Base-by-base conservation (phyloP, 169 alveolate genomes). In the Ichthyophthirius multifiliis region DNA sequence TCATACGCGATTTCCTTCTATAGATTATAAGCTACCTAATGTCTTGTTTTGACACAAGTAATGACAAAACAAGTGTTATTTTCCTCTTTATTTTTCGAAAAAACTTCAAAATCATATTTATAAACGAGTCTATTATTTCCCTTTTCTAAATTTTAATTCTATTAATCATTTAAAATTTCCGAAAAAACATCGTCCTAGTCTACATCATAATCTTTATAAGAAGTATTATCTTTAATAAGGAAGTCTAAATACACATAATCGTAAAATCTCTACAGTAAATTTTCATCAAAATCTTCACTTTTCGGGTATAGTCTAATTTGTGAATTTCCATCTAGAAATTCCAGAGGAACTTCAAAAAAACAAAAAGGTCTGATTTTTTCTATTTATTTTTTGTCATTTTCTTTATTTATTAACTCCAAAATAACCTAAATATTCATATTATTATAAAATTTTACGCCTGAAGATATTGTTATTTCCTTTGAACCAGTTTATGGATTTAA, bases 401-500 rank as follows among this genome's bases (percentile, higher is more conserved):
- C n/a, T n/a, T n/a, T n/a, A n/a, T n/a, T n/a, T n/a, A n/a, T 6
- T 16, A 78, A 78, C 23, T 75, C 84, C 4, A 78, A 27, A 30
- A 44, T 73, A 6, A 78, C n/a, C 5, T 44, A 10, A 63, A 73
- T 78, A 39, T 37, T 39, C 39, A 78, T 43, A 20, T 64, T 63
- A 78, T 78, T 78, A 48, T 43, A 78, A 20, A 78, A 44, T 47
- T 78, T 78, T 27, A 78, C 84, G 5, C 78, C 31, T 5, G 78
- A 63, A 41, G 62, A 65, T 20, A 78, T 78, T 23, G 34, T 32
- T 4, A 78, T 78, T 65, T 78, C 84, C 35, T 78, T 78, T 2
- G 78, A 64, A 9, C 84, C 84, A 64, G 67, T 78, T 34, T 78
- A 31, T 31, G 84, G 84, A 44, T 78, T 78, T 55, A 55, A 34